A percentile compares a stretch with the other conserved stretches of the same genome.
These are phyloP conservation scores for Scheffersomyces coipomensis DNA, from an alignment of 805 yeast genomes.

Conservation along the genomic window DNA sequence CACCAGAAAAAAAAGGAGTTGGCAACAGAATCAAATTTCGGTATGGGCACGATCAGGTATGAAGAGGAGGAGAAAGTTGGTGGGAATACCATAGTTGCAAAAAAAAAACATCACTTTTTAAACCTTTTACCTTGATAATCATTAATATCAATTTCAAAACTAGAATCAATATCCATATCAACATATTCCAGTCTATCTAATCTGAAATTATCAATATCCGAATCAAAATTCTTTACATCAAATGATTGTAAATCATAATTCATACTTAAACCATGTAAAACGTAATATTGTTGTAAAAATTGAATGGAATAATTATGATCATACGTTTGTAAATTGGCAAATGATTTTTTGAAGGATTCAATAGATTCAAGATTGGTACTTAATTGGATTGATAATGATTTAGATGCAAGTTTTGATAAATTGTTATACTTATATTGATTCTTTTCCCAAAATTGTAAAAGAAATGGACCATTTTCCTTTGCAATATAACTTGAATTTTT, in stretches of 20 bases:
- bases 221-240: slow-evolving; percentile 12
- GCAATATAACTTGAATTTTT: slow-evolving; percentile 8
- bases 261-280: slow-evolving; percentile 13
- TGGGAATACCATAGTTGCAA: too few relatives aligned
- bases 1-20: background rate
- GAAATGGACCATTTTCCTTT: slow-evolving; percentile 13
- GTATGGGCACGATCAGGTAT: background rate
- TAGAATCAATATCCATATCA: slow-evolving; percentile 3
- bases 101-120: background rate
- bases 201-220: slow-evolving; percentile 15
- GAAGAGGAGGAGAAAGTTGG: too few relatives aligned
- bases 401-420: slow-evolving; percentile 11
- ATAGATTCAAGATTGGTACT: slow-evolving; percentile 13
- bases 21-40: background rate
- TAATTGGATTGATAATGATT: slow-evolving; percentile 15
- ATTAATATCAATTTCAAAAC: background rate
- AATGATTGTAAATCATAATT: slow-evolving; percentile 13
- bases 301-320: slow-evolving; percentile 6
- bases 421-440: slow-evolving; percentile 13
- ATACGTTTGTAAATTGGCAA: slow-evolving; percentile 7
- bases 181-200: background rate
- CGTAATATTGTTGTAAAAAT: slow-evolving; percentile 13
- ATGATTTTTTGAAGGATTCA: slow-evolving; percentile 12
- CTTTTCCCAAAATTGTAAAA: slow-evolving; percentile 17
- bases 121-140: background rate